Evolutionary conservation across 768 basidiomycete species (phyloP).

Genomic region (Udeniomyces megalosporus): DNA sequence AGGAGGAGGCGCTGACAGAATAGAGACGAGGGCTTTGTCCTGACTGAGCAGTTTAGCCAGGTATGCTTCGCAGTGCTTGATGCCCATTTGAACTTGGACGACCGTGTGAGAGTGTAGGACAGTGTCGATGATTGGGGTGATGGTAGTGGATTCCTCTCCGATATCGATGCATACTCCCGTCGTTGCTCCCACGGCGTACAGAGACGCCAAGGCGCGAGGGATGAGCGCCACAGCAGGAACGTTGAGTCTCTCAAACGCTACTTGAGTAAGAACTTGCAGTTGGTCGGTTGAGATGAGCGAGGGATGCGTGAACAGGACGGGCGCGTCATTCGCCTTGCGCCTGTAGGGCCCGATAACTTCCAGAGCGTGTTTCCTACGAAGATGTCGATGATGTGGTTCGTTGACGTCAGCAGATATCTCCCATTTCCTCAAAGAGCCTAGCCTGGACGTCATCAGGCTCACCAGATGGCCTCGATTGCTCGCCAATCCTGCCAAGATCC

Average conservation of each 20-base stretch:
- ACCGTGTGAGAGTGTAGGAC: slow-evolving; percentile 43
- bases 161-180: slow-evolving; percentile 70
- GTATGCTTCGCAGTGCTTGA: slow-evolving; percentile 55
- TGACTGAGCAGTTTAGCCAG: slow-evolving; percentile 47
- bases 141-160: slow-evolving; percentile 54
- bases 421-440: too few species aligned
- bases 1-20: background rate
- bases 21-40: background rate
- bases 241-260: slow-evolving; percentile 87
- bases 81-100: slow-evolving; percentile 47
- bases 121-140: slow-evolving; percentile 62
- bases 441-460: slow-evolving; percentile 23
- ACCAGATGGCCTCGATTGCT: slow-evolving; percentile 84
- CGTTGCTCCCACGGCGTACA: slow-evolving; percentile 58
- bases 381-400: background rate
- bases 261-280: slow-evolving; percentile 58
- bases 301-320: slow-evolving; percentile 56
- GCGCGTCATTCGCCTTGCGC: slow-evolving; percentile 74
- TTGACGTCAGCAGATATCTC: too few species aligned
- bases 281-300: slow-evolving; percentile 48
- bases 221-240: slow-evolving; percentile 64
- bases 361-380: slow-evolving; percentile 62
- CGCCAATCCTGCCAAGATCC: slow-evolving; percentile 53
- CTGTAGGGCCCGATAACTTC: slow-evolving; percentile 58
- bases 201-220: slow-evolving; percentile 66